Evolutionary conservation across 495 filamentous ascomycete species (phyloP).

Genomic region (Penicillium longicatenatum): DNA sequence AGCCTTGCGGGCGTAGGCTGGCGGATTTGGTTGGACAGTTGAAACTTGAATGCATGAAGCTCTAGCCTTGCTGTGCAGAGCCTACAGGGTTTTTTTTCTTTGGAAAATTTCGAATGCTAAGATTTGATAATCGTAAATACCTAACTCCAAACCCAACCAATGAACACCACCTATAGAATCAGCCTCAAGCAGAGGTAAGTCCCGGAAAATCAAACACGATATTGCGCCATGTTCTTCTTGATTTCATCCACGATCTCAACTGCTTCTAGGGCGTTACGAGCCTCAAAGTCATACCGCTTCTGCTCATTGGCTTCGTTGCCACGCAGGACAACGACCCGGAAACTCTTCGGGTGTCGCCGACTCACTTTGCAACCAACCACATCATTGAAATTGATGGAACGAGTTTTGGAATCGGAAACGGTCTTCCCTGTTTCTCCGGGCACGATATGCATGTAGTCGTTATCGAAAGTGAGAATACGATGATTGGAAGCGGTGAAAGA

Average conservation of each 20-base stretch:
- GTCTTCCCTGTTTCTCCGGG: constrained; percentile 64
- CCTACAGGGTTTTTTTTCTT: not conserved
- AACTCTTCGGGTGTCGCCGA: constrained; percentile 85
- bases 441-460: constrained; percentile 95
- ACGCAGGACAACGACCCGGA: constrained; percentile 82
- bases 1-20: too few relatives aligned
- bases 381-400: constrained; percentile 87
- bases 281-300: constrained; percentile 97
- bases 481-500: constrained; percentile 84
- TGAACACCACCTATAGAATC: not conserved
- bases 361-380: constrained; percentile 94
- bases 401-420: constrained; percentile 68
- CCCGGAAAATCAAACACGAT: constrained; percentile 37
- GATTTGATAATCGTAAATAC: constrained; percentile 1
- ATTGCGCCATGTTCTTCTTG: constrained; percentile 60
- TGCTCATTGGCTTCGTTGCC: constrained; percentile 69
- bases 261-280: constrained; percentile 75
- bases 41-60: not conserved
- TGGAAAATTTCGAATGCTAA: not conserved
- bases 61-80: not conserved
- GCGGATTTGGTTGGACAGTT: too few relatives aligned
- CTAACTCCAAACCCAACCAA: not conserved
- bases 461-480: constrained; percentile 84
- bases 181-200: not conserved
- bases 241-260: constrained; percentile 87